phyloP scores from a whole-genome alignment of 441 rosid species.

The Eutrema salsugineum region DNA sequence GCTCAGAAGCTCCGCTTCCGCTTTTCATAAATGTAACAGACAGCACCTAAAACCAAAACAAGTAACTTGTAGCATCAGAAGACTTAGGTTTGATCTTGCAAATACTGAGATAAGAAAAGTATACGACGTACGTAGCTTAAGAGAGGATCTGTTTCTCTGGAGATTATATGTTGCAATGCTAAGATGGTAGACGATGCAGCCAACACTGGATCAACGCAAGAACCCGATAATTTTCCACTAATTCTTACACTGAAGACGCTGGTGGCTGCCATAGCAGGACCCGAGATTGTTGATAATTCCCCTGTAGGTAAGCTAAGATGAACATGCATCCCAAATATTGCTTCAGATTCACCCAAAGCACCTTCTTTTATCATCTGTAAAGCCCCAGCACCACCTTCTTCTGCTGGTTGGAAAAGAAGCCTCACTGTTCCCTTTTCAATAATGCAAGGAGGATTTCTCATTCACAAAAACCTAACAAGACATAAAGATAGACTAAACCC shows the following conservation, averaged over 20 bases:
- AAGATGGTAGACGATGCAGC: conserved; percentile 67
- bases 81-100: not conserved
- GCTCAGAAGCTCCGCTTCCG: conserved; percentile 51
- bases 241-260: conserved; percentile 52
- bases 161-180: conserved; percentile 72
- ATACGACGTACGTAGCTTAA: conserved; percentile 38
- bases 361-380: conserved; percentile 74
- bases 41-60: conserved; percentile 52
- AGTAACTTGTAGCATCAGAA: not conserved
- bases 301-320: conserved; percentile 42
- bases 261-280: conserved; percentile 60
- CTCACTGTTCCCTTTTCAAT: conserved; percentile 70
- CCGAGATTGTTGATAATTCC: conserved; percentile 47
- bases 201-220: conserved; percentile 50
- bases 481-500: not conserved
- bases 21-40: conserved; percentile 68
- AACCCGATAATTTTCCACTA: conserved; percentile 47
- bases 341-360: conserved; percentile 77
- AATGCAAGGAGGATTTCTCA: not conserved
- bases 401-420: conserved; percentile 91
- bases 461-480: not conserved
- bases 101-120: not conserved
- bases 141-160: conserved; percentile 81
- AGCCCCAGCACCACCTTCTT: conserved; percentile 93
- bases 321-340: conserved; percentile 77